Evolutionary conservation across 257 asterid species (phyloP).

Genomic region (Gentiana macrophylla): DNA sequence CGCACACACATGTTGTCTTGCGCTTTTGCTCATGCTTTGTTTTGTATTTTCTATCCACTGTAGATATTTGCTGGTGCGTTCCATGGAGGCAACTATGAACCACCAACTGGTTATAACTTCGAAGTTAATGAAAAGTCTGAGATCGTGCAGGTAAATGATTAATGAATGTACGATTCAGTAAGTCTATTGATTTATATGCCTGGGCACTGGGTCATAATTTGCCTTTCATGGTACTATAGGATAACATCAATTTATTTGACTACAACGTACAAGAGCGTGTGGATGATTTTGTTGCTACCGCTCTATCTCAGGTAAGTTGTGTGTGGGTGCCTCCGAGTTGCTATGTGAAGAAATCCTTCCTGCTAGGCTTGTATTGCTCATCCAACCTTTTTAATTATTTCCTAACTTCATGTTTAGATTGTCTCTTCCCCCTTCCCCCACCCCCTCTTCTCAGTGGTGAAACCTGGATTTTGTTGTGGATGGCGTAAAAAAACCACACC

Average conservation of each 20-base stretch:
- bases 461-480: too few relatives aligned
- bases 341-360: not conserved
- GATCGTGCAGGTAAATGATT: conserved; percentile 62
- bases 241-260: conserved; percentile 58
- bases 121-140: conserved; percentile 74
- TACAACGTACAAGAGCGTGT: conserved; percentile 93
- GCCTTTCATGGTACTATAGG: conserved; percentile 35
- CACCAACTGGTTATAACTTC: conserved; percentile 73
- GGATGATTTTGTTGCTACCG: conserved; percentile 87
- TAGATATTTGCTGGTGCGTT: conserved; percentile 98
- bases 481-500: too few relatives aligned
- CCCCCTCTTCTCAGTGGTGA: too few relatives aligned
- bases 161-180: conserved; percentile 1
- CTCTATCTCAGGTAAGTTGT: conserved; percentile 51
- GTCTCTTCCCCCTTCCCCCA: too few relatives aligned
- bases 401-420: too few relatives aligned
- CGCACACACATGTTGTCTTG: conserved; percentile 1
- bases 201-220: conserved; percentile 15
- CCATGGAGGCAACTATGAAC: conserved; percentile 70
- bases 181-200: conserved; percentile 8
- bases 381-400: too few relatives aligned
- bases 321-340: not conserved
- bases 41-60: not conserved
- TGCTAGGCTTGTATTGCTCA: too few relatives aligned
- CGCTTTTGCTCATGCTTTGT: not conserved